A percentile compares a stretch with the other conserved stretches of the same genome.
Evolutionary conservation across 371 early-diverging fungal species (phyloP).

Genomic region (Mucor indicus): DNA sequence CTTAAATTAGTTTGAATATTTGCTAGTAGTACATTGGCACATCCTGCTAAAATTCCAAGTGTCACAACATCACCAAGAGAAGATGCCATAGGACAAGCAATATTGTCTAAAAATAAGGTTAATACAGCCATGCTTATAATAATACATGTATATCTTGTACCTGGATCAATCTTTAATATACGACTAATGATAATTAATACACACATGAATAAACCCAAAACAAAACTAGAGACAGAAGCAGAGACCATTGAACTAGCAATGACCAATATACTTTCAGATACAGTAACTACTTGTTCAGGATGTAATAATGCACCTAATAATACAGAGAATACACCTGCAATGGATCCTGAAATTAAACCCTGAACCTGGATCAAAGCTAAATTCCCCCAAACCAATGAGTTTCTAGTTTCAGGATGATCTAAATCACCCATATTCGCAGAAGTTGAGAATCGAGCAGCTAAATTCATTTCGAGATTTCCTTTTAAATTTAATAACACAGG

Average conservation of each 20-base stretch:
- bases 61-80: conserved; percentile 75
- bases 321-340: conserved; percentile 70
- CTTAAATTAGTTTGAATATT: conserved; percentile 51
- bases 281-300: conserved; percentile 44
- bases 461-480: conserved; percentile 89
- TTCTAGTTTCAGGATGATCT: conserved; percentile 48
- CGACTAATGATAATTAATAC: conserved; percentile 67
- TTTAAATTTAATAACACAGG: conserved; percentile 84
- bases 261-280: conserved; percentile 60
- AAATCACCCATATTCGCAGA: conserved; percentile 70
- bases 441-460: conserved; percentile 82
- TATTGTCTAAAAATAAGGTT: conserved; percentile 43
- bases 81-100: conserved; percentile 72
- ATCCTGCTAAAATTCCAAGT: conserved; percentile 59
- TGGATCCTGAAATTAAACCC: conserved; percentile 62
- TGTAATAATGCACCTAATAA: conserved; percentile 57
- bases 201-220: conserved; percentile 76
- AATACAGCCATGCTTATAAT: too few species aligned
- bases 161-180: conserved; percentile 71
- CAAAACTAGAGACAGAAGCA: conserved; percentile 69
- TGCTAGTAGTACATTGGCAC: conserved; percentile 43
- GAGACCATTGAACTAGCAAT: conserved; percentile 71
- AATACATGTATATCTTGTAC: conserved; percentile 32
- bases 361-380: conserved; percentile 74
- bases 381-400: conserved; percentile 62